phyloP scores from a whole-genome alignment of 2,329 filamentous ascomycete species.

The Leptosphaerulina australis region DNA sequence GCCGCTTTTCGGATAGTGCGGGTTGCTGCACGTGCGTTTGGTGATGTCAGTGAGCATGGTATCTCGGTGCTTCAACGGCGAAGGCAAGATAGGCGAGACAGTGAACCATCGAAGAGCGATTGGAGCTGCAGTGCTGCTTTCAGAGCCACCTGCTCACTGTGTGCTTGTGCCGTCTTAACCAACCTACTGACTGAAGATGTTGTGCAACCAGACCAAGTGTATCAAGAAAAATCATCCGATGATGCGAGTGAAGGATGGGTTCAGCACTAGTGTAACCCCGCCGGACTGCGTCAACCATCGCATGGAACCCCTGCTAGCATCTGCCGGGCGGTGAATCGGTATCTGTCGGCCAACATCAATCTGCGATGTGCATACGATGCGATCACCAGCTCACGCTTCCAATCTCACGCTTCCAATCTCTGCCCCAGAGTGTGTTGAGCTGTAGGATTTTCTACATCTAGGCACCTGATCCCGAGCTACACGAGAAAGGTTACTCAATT shows the following conservation, averaged over 20 bases:
- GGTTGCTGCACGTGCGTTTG: constrained; percentile 30
- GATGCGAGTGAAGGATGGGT: constrained; percentile 15
- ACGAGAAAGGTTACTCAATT: background rate
- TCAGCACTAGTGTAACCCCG: constrained; percentile 22
- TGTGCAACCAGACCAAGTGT: constrained; percentile 11
- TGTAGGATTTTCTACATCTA: constrained; percentile 10
- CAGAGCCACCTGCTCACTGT: background rate
- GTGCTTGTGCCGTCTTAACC: constrained; percentile 3
- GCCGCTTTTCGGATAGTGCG: constrained; percentile 32
- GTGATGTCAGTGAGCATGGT: constrained; percentile 16
- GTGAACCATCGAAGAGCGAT: constrained; percentile 3
- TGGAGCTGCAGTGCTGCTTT: constrained; percentile 1
- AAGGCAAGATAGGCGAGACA: constrained; percentile 9
- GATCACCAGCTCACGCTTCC: constrained; percentile 8
- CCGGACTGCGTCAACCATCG: constrained; percentile 12
- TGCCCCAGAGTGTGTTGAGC: constrained; percentile 2
- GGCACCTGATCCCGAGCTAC: constrained; percentile 1
- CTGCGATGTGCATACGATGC: constrained; percentile 18
- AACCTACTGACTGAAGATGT: background rate
- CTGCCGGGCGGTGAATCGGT: constrained; percentile 29
- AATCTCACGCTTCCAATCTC: constrained; percentile 8
- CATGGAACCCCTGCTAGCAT: constrained; percentile 14
- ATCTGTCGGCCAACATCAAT: constrained; percentile 19
- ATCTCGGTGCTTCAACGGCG: constrained; percentile 12
- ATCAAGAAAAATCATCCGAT: constrained; percentile 20